These are phyloP conservation scores for Paramarasmius palmivorus DNA, from an alignment of 1,284 basidiomycete genomes.

Conservation along the genomic window DNA sequence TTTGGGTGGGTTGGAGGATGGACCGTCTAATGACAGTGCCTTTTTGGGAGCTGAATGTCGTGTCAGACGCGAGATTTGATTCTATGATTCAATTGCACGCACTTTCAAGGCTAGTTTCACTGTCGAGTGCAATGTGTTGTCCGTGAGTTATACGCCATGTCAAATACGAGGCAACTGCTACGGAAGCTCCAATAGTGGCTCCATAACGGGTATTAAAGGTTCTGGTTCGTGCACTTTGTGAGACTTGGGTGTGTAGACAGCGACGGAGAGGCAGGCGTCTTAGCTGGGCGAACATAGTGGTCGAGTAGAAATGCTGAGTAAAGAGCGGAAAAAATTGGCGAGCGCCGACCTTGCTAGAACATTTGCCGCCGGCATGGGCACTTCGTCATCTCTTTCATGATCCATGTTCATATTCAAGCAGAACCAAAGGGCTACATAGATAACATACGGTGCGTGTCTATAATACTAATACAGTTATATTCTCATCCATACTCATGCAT, in stretches of 20 bases:
- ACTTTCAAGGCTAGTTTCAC: constrained; percentile 20
- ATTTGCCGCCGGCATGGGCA: no score
- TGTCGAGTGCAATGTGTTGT: constrained; percentile 47
- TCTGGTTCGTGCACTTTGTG: constrained; percentile 22
- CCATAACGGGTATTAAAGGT: constrained; percentile 27
- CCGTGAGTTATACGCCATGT: constrained; percentile 42
- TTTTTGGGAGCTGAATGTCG: constrained; percentile 4
- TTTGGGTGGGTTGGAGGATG: constrained; percentile 9
- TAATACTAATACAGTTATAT: no score
- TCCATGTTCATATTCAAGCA: no score
- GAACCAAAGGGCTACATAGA: no score
- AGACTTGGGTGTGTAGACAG: constrained; percentile 43
- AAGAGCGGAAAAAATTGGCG: neutral
- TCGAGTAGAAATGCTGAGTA: neutral
- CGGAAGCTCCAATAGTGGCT: constrained; percentile 43
- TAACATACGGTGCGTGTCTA: no score
- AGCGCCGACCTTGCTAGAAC: neutral
- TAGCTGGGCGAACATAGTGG: constrained; percentile 40
- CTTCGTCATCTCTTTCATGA: no score
- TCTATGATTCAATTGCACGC: neutral
- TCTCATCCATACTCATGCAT: no score
- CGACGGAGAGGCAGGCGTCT: constrained; percentile 45
- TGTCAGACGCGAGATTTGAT: neutral
- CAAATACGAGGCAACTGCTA: constrained; percentile 45
- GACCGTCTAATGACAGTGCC: constrained; percentile 6